Evolutionary conservation across 2,329 filamentous ascomycete species (phyloP), one percentile per base, ranked within the genome.

Genomic region (Fusarium cicatricum): DNA sequence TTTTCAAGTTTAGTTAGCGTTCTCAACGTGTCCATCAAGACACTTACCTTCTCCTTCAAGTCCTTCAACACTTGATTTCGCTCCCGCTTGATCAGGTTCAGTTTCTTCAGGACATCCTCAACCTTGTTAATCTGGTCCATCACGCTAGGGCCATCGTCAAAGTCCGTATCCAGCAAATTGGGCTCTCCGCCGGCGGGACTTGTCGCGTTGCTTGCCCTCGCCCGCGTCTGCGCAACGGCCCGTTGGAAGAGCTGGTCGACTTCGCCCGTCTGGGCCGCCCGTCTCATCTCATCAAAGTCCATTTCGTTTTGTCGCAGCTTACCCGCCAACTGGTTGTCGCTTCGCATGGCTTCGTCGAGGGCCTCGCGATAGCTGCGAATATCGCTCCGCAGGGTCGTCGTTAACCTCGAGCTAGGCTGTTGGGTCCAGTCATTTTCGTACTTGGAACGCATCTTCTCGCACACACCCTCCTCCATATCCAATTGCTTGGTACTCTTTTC

Each of bases 381-480:
- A 71, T 99, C 95, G 54, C 87, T 89, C 50, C 93, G 85, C 43
- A 99, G 78, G 0, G 94, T 98, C 4, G 90, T 88, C 1, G 94
- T 99, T 34, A 99, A 82, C 52, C 91, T 84, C 28, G 91, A 91
- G 72, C 94, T 98, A 11, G 95, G 95, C 70, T 99, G 95, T 70
- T 99, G 95, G 15, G 92, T 97, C 95, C 95, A 99, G 49, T 98
- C 94, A 23, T 83, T 84, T 50, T 94, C 93, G 72, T 98, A 98
- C 73, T 99, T 99, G 11, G 92, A 96, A 40, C 95, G 86, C 95
- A 99, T 99, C 80, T 98, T 99, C 74, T 99, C 95, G 73, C 95
- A 99, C 0, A 98, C 91, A 51, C 91, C 96, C 77, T 98, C 96
- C 74, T 99, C 95, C 87, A 95, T 92, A 65, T 99, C 95, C 36